phyloP scores from a whole-genome alignment of 1,139 yeast species.

The Candida tropicalis region DNA sequence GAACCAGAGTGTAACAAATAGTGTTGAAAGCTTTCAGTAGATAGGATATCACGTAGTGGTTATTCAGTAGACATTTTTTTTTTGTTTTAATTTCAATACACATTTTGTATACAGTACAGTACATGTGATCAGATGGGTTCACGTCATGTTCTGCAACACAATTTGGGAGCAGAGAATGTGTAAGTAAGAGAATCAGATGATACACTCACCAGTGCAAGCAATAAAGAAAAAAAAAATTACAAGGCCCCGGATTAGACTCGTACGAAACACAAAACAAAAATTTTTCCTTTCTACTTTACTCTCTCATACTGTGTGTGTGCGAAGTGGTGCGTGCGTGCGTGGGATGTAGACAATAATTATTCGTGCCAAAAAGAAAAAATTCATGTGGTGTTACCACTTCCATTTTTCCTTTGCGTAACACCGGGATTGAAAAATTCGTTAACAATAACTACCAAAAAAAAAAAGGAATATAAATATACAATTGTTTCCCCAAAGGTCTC shows the following conservation, averaged over 20 bases:
- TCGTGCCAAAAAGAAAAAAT: background rate
- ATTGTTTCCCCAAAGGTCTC: background rate
- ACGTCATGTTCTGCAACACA: background rate
- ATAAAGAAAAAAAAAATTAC: no score
- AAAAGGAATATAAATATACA: constrained; percentile 3
- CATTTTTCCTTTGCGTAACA: background rate
- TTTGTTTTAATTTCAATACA: no score
- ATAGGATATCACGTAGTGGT: background rate
- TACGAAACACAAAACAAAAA: constrained; percentile 1
- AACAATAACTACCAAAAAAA: background rate
- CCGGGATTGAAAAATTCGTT: background rate
- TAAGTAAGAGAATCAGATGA: no score
- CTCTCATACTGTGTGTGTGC: background rate
- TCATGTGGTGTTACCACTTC: constrained; percentile 6
- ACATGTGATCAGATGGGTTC: background rate
- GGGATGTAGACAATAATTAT: background rate
- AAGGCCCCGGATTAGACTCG: constrained; percentile 6
- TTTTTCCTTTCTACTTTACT: background rate
- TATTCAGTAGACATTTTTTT: background rate
- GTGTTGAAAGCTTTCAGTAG: constrained; percentile 20
- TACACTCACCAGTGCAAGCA: no score
- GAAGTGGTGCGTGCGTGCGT: background rate
- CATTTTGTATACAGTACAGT: no score
- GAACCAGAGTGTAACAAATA: constrained; percentile 34
- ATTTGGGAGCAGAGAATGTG: no score